These are phyloP conservation scores for Peronospora destructor DNA, from an alignment of 352 stramenopile species.

Conservation along the genomic window DNA sequence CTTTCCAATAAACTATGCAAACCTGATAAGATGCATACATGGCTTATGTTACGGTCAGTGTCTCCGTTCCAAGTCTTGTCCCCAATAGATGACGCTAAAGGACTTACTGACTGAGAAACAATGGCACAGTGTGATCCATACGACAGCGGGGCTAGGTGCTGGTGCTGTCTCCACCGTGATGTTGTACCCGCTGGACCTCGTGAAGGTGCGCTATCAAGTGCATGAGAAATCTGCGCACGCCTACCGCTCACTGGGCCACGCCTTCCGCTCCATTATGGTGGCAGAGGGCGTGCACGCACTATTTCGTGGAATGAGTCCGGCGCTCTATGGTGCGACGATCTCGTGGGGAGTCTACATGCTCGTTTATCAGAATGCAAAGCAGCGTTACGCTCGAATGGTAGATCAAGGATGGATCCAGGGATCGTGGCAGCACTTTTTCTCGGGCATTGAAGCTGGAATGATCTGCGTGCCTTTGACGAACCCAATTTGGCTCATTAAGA, in stretches of 20 bases:
- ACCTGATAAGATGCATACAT: constrained; percentile 7
- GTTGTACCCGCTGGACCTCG: constrained; percentile 95
- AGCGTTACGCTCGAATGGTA: constrained; percentile 62
- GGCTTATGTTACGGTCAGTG: constrained; percentile 6
- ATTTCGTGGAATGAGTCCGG: constrained; percentile 92
- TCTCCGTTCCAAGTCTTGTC: constrained; percentile 9
- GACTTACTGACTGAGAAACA: constrained; percentile 53
- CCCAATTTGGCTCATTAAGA: constrained; percentile 98
- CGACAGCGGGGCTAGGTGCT: constrained; percentile 59
- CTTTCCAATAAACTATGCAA: constrained; percentile 14
- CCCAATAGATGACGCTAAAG: constrained; percentile 25
- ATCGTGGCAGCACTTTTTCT: constrained; percentile 80
- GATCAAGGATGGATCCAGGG: constrained; percentile 64
- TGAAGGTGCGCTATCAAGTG: constrained; percentile 97
- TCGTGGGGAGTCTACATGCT: constrained; percentile 99
- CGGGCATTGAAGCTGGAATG: constrained; percentile 64
- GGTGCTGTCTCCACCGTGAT: constrained; percentile 74
- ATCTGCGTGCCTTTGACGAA: constrained; percentile 96
- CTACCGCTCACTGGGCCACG: constrained; percentile 65
- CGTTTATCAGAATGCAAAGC: constrained; percentile 95
- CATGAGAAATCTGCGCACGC: constrained; percentile 76
- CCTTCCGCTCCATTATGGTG: constrained; percentile 66
- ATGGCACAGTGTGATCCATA: constrained; percentile 62
- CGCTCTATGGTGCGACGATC: constrained; percentile 91
- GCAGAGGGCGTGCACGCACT: constrained; percentile 86